A percentile compares a stretch with the other conserved stretches of the same genome.
These are phyloP conservation scores for Xylaria digitata DNA, from an alignment of 2,329 filamentous ascomycete genomes.

Conservation along the genomic window DNA sequence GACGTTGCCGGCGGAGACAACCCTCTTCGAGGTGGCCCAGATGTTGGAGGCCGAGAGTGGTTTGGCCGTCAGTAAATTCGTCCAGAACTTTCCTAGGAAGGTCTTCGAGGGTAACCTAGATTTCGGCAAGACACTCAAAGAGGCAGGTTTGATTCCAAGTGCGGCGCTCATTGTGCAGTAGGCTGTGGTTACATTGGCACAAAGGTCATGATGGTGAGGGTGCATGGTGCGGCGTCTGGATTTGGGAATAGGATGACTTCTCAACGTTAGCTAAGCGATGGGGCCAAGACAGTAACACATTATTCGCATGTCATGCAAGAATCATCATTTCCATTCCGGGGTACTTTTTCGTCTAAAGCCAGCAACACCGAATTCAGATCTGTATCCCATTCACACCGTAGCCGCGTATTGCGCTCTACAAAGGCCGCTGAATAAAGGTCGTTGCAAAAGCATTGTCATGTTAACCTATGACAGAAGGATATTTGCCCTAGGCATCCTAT, in stretches of 20 bases:
- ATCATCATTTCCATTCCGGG: slow-evolving; percentile 38
- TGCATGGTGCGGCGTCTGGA: slow-evolving; percentile 42
- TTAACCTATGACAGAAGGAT: slow-evolving; percentile 52
- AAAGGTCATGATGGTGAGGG: slow-evolving; percentile 23
- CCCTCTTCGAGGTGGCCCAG: slow-evolving; percentile 90
- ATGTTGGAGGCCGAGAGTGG: slow-evolving; percentile 78
- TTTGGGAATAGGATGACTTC: slow-evolving; percentile 20
- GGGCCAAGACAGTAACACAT: slow-evolving; percentile 27
- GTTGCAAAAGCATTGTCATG: slow-evolving; percentile 51
- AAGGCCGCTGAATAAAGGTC: slow-evolving; percentile 39
- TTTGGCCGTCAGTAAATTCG: slow-evolving; percentile 77
- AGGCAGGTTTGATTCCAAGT: slow-evolving; percentile 89
- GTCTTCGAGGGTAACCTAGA: slow-evolving; percentile 75
- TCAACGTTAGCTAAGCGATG: slow-evolving; percentile 20
- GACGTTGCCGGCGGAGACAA: slow-evolving; percentile 88
- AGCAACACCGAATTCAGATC: slow-evolving; percentile 36
- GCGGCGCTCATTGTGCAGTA: slow-evolving; percentile 84
- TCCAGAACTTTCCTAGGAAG: slow-evolving; percentile 88
- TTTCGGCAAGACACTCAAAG: slow-evolving; percentile 91
- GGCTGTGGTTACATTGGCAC: slow-evolving; percentile 12
- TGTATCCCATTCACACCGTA: slow-evolving; percentile 37
- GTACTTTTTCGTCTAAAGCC: slow-evolving; percentile 39
- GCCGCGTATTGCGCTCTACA: slow-evolving; percentile 36
- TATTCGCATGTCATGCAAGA: slow-evolving; percentile 34
- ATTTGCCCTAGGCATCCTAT: slow-evolving; percentile 60